These are phyloP conservation scores for Eustoma russellianum DNA, from an alignment of 257 asterid genomes.

Conservation along the genomic window DNA sequence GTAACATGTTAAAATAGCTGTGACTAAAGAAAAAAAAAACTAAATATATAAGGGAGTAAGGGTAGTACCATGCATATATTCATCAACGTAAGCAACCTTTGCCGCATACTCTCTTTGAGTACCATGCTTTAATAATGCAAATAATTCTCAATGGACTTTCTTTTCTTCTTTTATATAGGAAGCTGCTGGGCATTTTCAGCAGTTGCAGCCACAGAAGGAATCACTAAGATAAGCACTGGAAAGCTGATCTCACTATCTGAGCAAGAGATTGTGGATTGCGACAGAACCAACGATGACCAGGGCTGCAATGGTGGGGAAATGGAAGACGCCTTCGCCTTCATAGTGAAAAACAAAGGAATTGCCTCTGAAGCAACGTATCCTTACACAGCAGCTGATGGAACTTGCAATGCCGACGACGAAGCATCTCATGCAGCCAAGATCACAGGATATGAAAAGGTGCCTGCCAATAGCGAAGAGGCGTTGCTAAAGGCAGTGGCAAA, in stretches of 20 bases:
- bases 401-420: conserved; percentile 4
- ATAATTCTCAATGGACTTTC: too few species aligned
- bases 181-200: conserved; percentile 35
- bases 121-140: too few species aligned
- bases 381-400: conserved; percentile 8
- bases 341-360: conserved; percentile 22
- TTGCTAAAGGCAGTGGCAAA: conserved; percentile 14
- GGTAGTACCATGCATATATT: too few species aligned
- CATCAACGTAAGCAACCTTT: too few species aligned
- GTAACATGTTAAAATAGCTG: too few species aligned
- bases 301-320: conserved; percentile 27
- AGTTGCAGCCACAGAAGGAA: conserved; percentile 26
- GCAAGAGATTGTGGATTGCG: conserved; percentile 33
- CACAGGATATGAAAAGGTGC: conserved; percentile 11
- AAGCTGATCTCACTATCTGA: conserved; percentile 22
- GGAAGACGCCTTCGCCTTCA: conserved; percentile 31
- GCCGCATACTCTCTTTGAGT: background rate
- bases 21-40: too few species aligned
- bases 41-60: too few species aligned
- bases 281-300: conserved; percentile 22
- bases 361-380: conserved; percentile 12
- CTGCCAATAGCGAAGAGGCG: conserved; percentile 9
- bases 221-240: conserved; percentile 12
- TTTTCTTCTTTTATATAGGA: conserved; percentile 9
- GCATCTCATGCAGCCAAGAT: conserved; percentile 3